Conservation (phyloP, 225 moss, liverwort and hornwort genomes). For the Pseudisothecium myosuroides region DNA sequence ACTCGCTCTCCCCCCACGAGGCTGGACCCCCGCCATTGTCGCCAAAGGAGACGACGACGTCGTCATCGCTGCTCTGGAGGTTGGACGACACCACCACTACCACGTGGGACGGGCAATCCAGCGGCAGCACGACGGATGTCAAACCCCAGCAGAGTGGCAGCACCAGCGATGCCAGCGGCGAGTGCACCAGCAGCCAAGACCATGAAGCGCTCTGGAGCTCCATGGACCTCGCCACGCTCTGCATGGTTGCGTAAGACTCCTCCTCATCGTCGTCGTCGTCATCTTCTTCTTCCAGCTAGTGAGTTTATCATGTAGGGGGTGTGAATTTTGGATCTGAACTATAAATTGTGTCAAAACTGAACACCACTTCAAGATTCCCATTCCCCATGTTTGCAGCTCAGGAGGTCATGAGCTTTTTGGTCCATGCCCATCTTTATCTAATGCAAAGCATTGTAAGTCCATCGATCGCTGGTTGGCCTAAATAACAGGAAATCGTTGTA, state of each 20-base stretch:
- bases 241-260: slow-evolving; percentile 35
- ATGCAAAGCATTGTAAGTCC: neutral
- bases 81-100: slow-evolving; percentile 6
- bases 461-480: neutral
- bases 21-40: neutral
- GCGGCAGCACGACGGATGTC: slow-evolving; percentile 8
- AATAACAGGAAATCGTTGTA: slow-evolving; percentile 3
- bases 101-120: slow-evolving; percentile 27
- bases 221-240: slow-evolving; percentile 38
- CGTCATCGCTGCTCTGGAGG: slow-evolving; percentile 14
- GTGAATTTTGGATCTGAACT: neutral
- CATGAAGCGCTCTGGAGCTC: slow-evolving; percentile 39
- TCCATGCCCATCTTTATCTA: neutral
- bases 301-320: neutral
- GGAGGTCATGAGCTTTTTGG: neutral
- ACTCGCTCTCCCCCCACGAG: slow-evolving; percentile 12
- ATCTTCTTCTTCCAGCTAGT: neutral
- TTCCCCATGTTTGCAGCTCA: neutral
- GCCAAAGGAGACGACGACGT: neutral
- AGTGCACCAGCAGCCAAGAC: slow-evolving; percentile 32
- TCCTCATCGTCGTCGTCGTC: neutral
- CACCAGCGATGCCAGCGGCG: slow-evolving; percentile 11
- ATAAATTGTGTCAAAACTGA: neutral
- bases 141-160: neutral
- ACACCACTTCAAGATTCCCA: neutral